Percentiles rank a stretch among this genome's conserved stretches.
Conservation (phyloP, 2,329 filamentous ascomycete species). For the Arthrobotrys musiformis region DNA sequence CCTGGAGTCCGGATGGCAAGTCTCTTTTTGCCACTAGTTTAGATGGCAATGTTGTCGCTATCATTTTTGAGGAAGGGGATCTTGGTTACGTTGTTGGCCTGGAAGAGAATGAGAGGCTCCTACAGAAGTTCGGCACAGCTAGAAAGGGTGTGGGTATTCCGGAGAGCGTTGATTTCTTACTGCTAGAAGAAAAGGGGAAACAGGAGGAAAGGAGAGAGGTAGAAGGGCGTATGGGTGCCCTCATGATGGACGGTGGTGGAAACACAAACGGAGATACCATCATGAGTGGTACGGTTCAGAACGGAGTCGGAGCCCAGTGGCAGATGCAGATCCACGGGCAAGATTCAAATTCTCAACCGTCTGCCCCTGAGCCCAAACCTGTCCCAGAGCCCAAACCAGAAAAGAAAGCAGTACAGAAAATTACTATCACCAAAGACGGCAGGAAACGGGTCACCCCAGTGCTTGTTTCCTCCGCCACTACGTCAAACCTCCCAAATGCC, state of each 20-base stretch:
- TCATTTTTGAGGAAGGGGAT: constrained; percentile 85
- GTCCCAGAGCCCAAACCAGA: constrained; percentile 59
- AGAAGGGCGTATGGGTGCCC: constrained; percentile 94
- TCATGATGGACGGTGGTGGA: constrained; percentile 72
- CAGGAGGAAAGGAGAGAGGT: constrained; percentile 88
- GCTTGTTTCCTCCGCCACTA: constrained; percentile 76
- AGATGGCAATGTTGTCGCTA: constrained; percentile 85
- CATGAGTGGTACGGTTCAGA: constrained; percentile 66
- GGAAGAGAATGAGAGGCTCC: constrained; percentile 89
- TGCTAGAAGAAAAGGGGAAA: constrained; percentile 90
- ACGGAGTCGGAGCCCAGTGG: constrained; percentile 59
- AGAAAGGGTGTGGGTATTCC: constrained; percentile 88
- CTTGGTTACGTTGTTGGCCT: constrained; percentile 86
- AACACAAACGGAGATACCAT: constrained; percentile 75
- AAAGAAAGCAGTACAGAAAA: constrained; percentile 74
- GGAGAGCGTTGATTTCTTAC: constrained; percentile 88
- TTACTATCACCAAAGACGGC: constrained; percentile 94
- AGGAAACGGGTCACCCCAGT: constrained; percentile 95
- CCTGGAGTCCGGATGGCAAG: constrained; percentile 92
- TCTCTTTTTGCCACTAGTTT: constrained; percentile 86
- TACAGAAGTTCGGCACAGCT: constrained; percentile 91
- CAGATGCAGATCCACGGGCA: constrained; percentile 59
- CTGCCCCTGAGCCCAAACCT: constrained; percentile 19
- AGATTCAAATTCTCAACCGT: constrained; percentile 34
- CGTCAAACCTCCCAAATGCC: constrained; percentile 59